Base-by-base conservation (phyloP, 768 basidiomycete genomes). In the Phaeolepiota aurea region DNA sequence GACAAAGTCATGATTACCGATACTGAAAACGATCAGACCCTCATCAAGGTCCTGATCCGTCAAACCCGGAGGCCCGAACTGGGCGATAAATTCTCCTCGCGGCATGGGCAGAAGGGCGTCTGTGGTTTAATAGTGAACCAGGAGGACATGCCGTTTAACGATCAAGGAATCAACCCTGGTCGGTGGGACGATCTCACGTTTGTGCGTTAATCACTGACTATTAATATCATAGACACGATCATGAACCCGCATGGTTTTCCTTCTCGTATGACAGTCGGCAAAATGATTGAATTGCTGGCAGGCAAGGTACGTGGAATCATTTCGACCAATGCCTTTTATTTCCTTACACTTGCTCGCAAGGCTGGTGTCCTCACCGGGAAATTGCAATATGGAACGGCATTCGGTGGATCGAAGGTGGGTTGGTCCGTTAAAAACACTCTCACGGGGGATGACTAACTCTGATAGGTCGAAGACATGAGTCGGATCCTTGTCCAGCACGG, bases 181-280 rank as follows among this genome's bases (percentile, higher is more conserved):
- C 62, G 45, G 72, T 28, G 15, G 18, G n/a, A 14, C 12, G 15
- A 35, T 14, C 7, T 35, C 16, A 14, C n/a, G 33, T 9, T n/a
- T 35, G 18, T 16, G 31, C 40, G 23, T 30, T 43, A 15, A 46
- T 34, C 23, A 43, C 23, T 46, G 19, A 35, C 51, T 38, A 60
- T 35, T 42, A 44, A 30, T 23, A 37, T 35, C 28, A 19, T 50
- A 85, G 94, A 99, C 62, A 90, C 93, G 13, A 96, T 99, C 66
- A 98, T 99, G 94, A 99, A 99, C 58, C 96, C 96, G 2, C 96
- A 99, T 63, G 96, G 96, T 54, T 98, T 99, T 72, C 96, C 96
- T 3, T 94, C 90, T 43, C 87, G 94, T 41, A 97, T 93, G 92
- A 99, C 96, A 18, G 96, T 99, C 20, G 96, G 96, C 37, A 99